A percentile compares a stretch with the other conserved stretches of the same genome.
Conservation (phyloP, 345 rosid species). For the Salix dunnii region DNA sequence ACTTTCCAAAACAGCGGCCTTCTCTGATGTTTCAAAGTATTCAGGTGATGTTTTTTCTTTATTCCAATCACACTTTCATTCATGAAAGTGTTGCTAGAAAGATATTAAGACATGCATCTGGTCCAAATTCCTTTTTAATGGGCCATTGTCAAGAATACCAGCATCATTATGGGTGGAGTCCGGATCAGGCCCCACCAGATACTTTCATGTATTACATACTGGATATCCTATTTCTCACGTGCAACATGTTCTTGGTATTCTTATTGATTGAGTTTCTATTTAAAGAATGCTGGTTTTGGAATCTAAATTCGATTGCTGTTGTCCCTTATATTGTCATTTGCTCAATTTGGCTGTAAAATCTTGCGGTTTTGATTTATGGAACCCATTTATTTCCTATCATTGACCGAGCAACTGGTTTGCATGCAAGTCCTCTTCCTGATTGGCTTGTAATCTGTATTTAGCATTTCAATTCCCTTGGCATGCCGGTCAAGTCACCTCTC, state of each 20-base stretch:
- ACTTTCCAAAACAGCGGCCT: slow-evolving; percentile 88
- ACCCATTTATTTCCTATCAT: neutral
- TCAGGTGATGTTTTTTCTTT: slow-evolving; percentile 46
- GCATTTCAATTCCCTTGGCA: slow-evolving; percentile 61
- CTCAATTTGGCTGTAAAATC: neutral
- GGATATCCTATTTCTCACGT: neutral
- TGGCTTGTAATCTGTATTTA: slow-evolving; percentile 19
- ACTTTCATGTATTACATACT: neutral
- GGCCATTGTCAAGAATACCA: neutral
- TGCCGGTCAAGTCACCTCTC: slow-evolving; percentile 58
- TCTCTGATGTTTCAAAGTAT: slow-evolving; percentile 74
- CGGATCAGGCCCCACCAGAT: neutral
- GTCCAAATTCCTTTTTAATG: neutral
- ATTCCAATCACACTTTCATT: neutral
- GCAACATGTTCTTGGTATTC: neutral
- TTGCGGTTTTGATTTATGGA: neutral
- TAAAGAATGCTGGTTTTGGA: neutral
- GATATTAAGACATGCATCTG: neutral
- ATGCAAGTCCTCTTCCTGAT: neutral
- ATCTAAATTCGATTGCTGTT: neutral
- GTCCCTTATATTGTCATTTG: neutral
- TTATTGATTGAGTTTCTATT: neutral
- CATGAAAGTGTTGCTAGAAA: neutral
- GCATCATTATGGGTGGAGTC: neutral
- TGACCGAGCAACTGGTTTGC: neutral